A percentile compares a stretch with the other conserved stretches of the same genome.
Conservation (phyloP, 257 asterid species). For the Agastache rugosa region DNA sequence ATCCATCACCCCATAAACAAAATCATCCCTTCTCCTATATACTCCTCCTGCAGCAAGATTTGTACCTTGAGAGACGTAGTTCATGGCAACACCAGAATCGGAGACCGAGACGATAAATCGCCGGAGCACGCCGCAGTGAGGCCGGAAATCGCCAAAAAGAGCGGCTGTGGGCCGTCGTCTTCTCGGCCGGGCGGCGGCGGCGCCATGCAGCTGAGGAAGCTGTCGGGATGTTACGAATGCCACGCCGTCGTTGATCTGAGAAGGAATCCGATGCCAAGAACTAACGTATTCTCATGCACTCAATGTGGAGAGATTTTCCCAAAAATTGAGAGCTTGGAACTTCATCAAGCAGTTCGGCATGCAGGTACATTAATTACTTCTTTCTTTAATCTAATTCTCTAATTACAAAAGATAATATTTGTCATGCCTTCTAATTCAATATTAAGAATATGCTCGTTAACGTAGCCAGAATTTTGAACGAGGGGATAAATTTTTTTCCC, state of each 20-base stretch:
- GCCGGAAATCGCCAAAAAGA: conserved; percentile 45
- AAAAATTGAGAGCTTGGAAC: conserved; percentile 81
- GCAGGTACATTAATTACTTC: conserved; percentile 56
- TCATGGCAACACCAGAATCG: conserved; percentile 49
- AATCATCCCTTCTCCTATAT: conserved; percentile 1
- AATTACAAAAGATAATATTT: no score
- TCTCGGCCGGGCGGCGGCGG: conserved; percentile 32
- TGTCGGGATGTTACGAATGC: conserved; percentile 90
- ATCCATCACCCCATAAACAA: conserved; percentile 60
- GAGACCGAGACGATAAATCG: conserved; percentile 65
- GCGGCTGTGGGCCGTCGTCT: conserved; percentile 43
- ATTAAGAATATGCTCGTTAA: no score
- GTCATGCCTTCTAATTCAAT: no score
- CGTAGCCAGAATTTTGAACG: no score
- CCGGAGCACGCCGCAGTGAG: conserved; percentile 46
- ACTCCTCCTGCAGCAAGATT: conserved; percentile 53
- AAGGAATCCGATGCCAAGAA: conserved; percentile 72
- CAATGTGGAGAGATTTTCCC: conserved; percentile 92
- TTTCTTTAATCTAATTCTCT: no score
- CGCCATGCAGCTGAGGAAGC: conserved; percentile 79
- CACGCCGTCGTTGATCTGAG: conserved; percentile 78
- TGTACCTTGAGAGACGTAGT: conserved; percentile 66
- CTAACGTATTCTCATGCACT: conserved; percentile 64
- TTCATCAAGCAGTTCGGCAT: conserved; percentile 83
- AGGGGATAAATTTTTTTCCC: no score